Evolutionary conservation across 2,329 filamentous ascomycete genomes (phyloP), one percentile per base, ranked within the genome.

Genomic region (Dactylonectria macrodidyma): DNA sequence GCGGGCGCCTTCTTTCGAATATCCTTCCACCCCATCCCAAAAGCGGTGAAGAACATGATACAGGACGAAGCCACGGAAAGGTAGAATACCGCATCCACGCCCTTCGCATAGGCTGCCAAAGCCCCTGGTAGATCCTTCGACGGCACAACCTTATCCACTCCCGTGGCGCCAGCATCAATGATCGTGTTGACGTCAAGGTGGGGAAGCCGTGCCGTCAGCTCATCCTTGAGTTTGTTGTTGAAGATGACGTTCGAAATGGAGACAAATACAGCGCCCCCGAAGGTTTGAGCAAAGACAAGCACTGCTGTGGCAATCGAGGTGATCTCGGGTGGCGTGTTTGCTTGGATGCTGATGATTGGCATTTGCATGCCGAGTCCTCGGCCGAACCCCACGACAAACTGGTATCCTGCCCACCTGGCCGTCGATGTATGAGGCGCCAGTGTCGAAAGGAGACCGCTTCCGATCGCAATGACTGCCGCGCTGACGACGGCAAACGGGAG

Each of bases 361-460:
- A 86, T 80, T 72, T 89, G 85, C 50, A 85, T 78, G 14, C 75
- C 81, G 3, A 82, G 72, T 5, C 86, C 87, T 5, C 85, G 86
- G 1, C 73, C 73, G 41, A 86, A 68, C 3, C 86, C 87, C 2
- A 79, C 74, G 74, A 62, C 41, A 19, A 81, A 76, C 66, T 85
- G 84, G 63, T 81, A 85, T 4, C 82, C 83, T 11, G 84, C 82
- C 84, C 84, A 86, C 52, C 78, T 76, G 2, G 71, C 73, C 0
- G 79, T 77, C 2, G 72, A 66, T 5, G 83, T 82, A 46, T 80
- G 64, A 1, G 79, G 76, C 10, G 67, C 68, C 7, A 85, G 77
- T 1, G 83, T 85, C 6, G 82, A 81, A 11, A 86, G 66, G 1
- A 87, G 79, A 0, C 84, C 85, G 12, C 77, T 77, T 3, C 78